Percentiles rank a stretch among this genome's conserved stretches.
Conservation (phyloP, 305 asterid genomes). For the Fraxinus angustifolia region DNA sequence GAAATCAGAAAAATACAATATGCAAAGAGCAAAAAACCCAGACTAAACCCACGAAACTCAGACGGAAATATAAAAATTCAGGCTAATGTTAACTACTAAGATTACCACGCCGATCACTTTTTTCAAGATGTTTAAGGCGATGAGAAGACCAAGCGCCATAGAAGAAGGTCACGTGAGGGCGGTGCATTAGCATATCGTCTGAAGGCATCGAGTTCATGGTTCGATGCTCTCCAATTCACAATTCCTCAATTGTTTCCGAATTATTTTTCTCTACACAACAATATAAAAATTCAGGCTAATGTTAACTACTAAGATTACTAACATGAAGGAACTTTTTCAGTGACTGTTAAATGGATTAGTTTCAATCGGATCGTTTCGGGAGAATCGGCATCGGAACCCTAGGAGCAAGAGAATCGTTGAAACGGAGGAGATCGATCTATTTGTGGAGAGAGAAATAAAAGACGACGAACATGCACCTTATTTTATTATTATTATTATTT, state of each 20-base stretch:
- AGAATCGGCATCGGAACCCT: neutral
- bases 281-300: no score
- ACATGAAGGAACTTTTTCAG: no score
- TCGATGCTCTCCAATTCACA: conserved; percentile 41
- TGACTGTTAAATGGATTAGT: neutral
- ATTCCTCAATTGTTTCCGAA: neutral
- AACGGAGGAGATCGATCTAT: neutral
- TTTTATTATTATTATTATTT: no score
- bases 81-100: conserved; percentile 36
- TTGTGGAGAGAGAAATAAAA: neutral
- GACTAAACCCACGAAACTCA: neutral
- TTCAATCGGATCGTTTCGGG: neutral
- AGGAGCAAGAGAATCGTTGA: neutral
- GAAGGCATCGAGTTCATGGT: conserved; percentile 46
- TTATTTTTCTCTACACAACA: neutral
- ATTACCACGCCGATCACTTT: conserved; percentile 59
- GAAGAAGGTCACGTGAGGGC: conserved; percentile 40
- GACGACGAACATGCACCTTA: neutral
- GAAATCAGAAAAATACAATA: conserved; percentile 17
- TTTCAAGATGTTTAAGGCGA: conserved; percentile 57
- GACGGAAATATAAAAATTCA: neutral
- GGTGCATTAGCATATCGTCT: conserved; percentile 24
- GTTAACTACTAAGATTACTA: no score
- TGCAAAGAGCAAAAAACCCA: neutral
- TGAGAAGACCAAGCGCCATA: conserved; percentile 51